Evolutionary conservation across 1,139 yeast species (phyloP).

Genomic region (Pichia cactophila): DNA sequence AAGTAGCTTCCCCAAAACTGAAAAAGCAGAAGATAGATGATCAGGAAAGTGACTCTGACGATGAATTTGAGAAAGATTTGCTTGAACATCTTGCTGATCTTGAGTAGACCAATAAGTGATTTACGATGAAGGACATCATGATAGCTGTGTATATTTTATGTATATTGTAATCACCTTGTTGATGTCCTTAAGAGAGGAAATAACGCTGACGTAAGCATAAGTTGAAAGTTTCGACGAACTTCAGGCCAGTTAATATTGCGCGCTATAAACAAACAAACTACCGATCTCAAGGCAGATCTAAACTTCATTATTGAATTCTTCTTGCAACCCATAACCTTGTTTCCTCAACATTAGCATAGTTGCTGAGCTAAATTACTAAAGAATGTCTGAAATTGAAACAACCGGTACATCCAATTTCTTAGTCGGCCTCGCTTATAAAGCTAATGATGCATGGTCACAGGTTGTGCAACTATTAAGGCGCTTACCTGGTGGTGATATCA

Average conservation of each 20-base stretch:
- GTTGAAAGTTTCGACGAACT: neutral
- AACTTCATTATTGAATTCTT: too few relatives aligned
- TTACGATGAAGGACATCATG: neutral
- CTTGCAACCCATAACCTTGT: too few relatives aligned
- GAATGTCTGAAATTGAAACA: slow-evolving; percentile 1
- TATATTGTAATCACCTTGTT: too few relatives aligned
- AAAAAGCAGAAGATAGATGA: neutral
- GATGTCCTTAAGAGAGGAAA: too few relatives aligned
- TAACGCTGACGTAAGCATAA: neutral
- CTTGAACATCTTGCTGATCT: slow-evolving; percentile 25
- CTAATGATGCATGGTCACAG: slow-evolving; percentile 20
- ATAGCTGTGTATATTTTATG: too few relatives aligned
- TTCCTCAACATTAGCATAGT: too few relatives aligned
- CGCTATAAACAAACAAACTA: too few relatives aligned
- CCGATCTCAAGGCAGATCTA: neutral
- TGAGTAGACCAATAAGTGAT: slow-evolving; percentile 16
- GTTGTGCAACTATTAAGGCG: slow-evolving; percentile 17
- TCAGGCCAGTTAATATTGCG: neutral
- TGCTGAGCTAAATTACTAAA: neutral
- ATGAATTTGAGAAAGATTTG: slow-evolving; percentile 28
- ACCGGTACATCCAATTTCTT: slow-evolving; percentile 22
- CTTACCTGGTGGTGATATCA: slow-evolving; percentile 76
- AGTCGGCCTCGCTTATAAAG: slow-evolving; percentile 21
- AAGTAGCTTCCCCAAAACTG: neutral
- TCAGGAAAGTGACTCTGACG: slow-evolving; percentile 7